These are phyloP conservation scores for Phragmites australis DNA, from an alignment of 176 grass and related monocot species.

Conservation along the genomic window DNA sequence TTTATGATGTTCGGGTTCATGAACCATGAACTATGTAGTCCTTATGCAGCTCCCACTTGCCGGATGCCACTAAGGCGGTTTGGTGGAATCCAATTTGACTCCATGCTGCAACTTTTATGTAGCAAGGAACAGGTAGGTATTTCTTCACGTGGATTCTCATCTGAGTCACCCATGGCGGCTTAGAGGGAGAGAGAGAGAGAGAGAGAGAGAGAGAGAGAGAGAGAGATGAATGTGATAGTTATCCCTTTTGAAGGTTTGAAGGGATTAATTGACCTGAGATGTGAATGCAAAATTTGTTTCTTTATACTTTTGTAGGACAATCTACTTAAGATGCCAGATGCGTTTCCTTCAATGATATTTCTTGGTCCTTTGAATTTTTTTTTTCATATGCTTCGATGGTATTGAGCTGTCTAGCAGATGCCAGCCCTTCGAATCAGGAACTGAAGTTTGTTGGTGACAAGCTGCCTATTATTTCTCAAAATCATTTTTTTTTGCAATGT, in stretches of 20 bases:
- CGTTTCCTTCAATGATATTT: neutral
- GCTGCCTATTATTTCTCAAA: neutral
- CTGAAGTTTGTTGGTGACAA: neutral
- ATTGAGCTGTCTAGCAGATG: neutral
- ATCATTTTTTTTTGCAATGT: neutral
- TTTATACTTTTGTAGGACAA: neutral
- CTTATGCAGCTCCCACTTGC: slow-evolving; percentile 1
- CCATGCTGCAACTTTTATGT: neutral
- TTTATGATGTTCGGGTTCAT: slow-evolving; percentile 4
- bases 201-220: neutral
- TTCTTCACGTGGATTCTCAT: slow-evolving; percentile 11
- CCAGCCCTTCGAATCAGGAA: neutral
- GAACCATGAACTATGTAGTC: neutral
- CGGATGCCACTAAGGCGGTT: neutral
- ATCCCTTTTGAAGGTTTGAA: slow-evolving; percentile 1
- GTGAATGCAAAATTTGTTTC: neutral
- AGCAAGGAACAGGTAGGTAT: neutral
- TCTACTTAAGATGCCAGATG: neutral
- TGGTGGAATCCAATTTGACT: neutral
- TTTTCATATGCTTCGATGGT: neutral
- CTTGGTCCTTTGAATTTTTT: neutral
- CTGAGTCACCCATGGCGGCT: neutral
- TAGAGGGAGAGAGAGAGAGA: neutral
- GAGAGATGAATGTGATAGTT: neutral
- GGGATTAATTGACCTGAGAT: neutral